Conservation (phyloP, 2,329 filamentous ascomycete species). For the Paecilomyces dactylethromorphus region DNA sequence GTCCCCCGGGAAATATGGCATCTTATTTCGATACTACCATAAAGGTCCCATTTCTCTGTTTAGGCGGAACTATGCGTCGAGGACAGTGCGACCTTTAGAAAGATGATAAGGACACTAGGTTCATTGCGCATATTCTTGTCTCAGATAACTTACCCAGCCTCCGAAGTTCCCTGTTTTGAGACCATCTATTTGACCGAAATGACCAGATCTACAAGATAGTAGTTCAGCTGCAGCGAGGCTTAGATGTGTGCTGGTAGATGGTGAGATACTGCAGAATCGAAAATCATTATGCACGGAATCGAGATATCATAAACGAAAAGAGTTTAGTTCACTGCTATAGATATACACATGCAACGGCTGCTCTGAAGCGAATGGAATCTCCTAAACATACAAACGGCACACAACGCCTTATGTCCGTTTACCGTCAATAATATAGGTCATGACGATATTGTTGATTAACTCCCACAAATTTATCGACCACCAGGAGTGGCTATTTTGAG, state of each 20-base stretch:
- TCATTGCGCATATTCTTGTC: neutral
- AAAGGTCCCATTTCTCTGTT: neutral
- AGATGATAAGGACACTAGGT: neutral
- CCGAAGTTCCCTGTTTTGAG: neutral
- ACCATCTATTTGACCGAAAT: neutral
- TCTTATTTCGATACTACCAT: neutral
- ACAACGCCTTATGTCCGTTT: neutral
- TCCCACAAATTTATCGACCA: constrained; percentile 13
- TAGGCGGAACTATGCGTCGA: neutral
- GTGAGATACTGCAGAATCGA: neutral
- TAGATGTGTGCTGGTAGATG: neutral
- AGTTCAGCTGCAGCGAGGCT: too few relatives aligned
- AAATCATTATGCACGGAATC: neutral
- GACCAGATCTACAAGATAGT: neutral
- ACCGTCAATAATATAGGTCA: neutral
- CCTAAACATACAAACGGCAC: neutral
- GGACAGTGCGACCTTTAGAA: neutral
- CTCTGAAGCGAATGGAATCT: neutral
- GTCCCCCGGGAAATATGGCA: neutral
- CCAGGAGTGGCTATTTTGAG: constrained; percentile 29
- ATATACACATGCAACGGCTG: neutral
- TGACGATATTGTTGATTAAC: neutral
- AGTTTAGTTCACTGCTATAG: neutral
- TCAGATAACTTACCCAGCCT: neutral
- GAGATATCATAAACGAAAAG: neutral